These are phyloP conservation scores for Naganishia vishniacii DNA, from an alignment of 768 basidiomycete species.

Conservation along the genomic window DNA sequence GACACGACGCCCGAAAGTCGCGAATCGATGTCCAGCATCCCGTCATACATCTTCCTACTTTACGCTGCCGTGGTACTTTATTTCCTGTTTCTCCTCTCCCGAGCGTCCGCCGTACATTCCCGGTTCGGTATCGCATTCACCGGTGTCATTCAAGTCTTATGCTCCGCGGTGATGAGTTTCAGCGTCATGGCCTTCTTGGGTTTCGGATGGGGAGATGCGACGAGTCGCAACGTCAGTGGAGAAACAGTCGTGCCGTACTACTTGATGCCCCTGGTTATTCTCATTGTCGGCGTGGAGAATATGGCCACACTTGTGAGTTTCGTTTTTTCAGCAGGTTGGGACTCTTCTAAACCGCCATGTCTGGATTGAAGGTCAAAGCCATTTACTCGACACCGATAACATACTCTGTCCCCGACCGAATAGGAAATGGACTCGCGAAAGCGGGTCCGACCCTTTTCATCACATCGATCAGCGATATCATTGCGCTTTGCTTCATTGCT, in stretches of 20 bases:
- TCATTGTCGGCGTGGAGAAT: conserved; percentile 93
- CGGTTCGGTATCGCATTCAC: conserved; percentile 87
- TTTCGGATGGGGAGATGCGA: conserved; percentile 41
- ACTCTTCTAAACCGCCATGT: conserved; percentile 25
- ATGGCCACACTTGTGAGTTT: conserved; percentile 81
- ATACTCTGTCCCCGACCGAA: conserved; percentile 64
- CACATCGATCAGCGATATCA: conserved; percentile 81
- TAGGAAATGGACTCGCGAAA: conserved; percentile 79
- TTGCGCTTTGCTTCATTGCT: conserved; percentile 69
- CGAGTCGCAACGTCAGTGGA: neutral
- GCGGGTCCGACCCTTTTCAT: conserved; percentile 88
- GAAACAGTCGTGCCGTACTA: conserved; percentile 46
- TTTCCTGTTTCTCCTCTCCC: conserved; percentile 39
- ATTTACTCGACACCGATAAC: conserved; percentile 42
- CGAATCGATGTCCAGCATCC: conserved; percentile 16
- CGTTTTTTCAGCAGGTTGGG: neutral
- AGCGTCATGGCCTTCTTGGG: conserved; percentile 87
- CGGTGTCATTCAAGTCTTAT: conserved; percentile 81
- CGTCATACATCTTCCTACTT: conserved; percentile 30
- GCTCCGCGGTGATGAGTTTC: conserved; percentile 87
- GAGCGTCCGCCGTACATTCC: conserved; percentile 67
- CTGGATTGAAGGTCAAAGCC: conserved; percentile 26
- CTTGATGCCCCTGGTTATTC: conserved; percentile 83
- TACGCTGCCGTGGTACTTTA: conserved; percentile 39
- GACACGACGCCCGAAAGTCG: neutral